Conservation (phyloP, 2,329 filamentous ascomycete species). For the Colletotrichum higginsianum region DNA sequence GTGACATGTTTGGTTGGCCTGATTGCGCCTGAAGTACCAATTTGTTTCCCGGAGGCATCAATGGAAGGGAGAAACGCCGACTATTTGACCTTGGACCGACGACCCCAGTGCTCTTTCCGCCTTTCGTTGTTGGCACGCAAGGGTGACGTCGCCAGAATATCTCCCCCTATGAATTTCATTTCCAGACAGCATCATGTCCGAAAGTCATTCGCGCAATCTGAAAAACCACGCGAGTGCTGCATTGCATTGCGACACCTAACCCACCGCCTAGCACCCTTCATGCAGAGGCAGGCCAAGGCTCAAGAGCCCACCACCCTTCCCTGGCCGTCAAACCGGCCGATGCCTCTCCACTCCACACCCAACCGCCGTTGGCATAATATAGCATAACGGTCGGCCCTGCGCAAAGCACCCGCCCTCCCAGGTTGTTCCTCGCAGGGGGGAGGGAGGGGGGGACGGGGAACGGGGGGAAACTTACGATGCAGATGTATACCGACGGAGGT, state of each 20-base stretch:
- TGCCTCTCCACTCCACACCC: constrained; percentile 1
- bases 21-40: too few species aligned
- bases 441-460: background rate
- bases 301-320: background rate
- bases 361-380: background rate
- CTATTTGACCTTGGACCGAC: background rate
- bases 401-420: constrained; percentile 4
- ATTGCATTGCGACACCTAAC: background rate
- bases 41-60: too few species aligned
- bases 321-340: background rate
- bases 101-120: constrained; percentile 1
- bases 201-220: background rate
- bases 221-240: background rate
- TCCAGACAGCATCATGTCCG: background rate
- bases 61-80: background rate
- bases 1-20: too few species aligned
- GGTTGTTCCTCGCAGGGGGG: background rate
- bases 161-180: too few species aligned
- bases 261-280: background rate
- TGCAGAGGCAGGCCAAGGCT: background rate
- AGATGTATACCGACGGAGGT: constrained; percentile 14
- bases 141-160: background rate
- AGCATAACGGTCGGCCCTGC: background rate
- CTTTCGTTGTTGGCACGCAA: background rate
- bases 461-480: background rate